phyloP scores from a whole-genome alignment of 2,329 filamentous ascomycete genomes.

The Pseudogymnoascus sp. region DNA sequence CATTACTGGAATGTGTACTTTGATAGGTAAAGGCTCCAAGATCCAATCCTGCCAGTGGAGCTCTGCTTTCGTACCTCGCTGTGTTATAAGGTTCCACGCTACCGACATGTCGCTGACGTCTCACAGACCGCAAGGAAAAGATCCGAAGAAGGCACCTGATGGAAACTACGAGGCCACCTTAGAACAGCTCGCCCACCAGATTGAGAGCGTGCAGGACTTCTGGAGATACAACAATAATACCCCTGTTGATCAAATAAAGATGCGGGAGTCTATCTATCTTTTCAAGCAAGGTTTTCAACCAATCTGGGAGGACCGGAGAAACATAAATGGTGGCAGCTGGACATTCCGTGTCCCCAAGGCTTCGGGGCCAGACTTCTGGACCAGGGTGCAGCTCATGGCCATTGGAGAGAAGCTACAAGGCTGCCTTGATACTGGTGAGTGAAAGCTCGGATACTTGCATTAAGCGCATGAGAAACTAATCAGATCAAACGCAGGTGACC shows the following conservation, averaged over 20 bases:
- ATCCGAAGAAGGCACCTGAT: constrained; percentile 32
- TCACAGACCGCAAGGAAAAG: constrained; percentile 28
- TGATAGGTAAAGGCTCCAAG: constrained; percentile 43
- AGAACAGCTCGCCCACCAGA: constrained; percentile 56
- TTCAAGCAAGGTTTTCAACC: constrained; percentile 74
- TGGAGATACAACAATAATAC: constrained; percentile 80
- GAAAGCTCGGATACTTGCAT: background rate
- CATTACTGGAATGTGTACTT: constrained; percentile 74
- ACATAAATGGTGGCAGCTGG: constrained; percentile 81
- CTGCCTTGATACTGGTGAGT: constrained; percentile 62
- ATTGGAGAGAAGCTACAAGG: constrained; percentile 76
- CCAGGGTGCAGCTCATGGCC: constrained; percentile 71
- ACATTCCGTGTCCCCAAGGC: constrained; percentile 83
- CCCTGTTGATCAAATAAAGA: constrained; percentile 67
- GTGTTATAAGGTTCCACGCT: background rate
- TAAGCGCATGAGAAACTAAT: background rate
- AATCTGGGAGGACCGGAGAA: constrained; percentile 81
- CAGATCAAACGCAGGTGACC: constrained; percentile 52
- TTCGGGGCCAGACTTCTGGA: constrained; percentile 70
- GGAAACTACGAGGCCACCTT: constrained; percentile 36
- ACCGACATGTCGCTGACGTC: background rate
- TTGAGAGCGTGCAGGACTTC: constrained; percentile 79
- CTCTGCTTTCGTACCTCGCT: background rate
- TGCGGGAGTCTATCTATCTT: constrained; percentile 71
- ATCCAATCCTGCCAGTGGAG: background rate